Evolutionary conservation across 1,139 yeast species (phyloP), one percentile per base, ranked within the genome.

Genomic region (Candida sp.): DNA sequence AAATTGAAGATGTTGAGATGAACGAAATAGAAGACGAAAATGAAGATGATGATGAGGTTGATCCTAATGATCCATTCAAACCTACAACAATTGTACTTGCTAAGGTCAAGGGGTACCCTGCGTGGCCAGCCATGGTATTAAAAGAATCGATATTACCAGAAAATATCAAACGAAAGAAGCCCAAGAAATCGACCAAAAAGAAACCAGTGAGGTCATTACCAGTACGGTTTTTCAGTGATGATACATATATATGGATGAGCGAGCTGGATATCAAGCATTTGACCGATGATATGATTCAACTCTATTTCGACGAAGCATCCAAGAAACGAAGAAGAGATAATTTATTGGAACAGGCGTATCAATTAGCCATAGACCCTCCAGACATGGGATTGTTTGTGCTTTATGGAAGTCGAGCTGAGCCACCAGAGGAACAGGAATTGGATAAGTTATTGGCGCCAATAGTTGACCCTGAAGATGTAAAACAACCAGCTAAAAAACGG

Each of bases 101-200:
- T 5, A 85, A 85, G 58, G 82, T 85, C 29, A 85, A 84, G 55
- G 90, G 91, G 5, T 85, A 81, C 56, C 86, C 91, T 5, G 82
- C 87, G 38, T 85, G 93, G 93, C 93, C 93, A 0, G 88, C 89
- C 4, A 81, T 84, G 79, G 79, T 85, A 2, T 71, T 85, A n/a
- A 84, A 84, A 2, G 74, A 68, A 43, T 68, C 72, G 22, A 56
- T 77, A 5, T 66, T 85, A 8, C 91, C 93, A 1, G 73, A 67
- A 7, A 68, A 75, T 50, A 75, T 85, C 25, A 49, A 64, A 36
- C 58, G 62, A 32, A 73, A 71, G 46, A 77, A 73, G 49, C 82
- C 86, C 9, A 79, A 76, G 52, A 15, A 27, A 11, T 50, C 64
- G 15, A 56, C 61, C 33, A 46, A 54, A 51, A 53, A 54, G 43